Conservation (phyloP, 2,329 filamentous ascomycete species). For the Pseudocercospora crystallina region DNA sequence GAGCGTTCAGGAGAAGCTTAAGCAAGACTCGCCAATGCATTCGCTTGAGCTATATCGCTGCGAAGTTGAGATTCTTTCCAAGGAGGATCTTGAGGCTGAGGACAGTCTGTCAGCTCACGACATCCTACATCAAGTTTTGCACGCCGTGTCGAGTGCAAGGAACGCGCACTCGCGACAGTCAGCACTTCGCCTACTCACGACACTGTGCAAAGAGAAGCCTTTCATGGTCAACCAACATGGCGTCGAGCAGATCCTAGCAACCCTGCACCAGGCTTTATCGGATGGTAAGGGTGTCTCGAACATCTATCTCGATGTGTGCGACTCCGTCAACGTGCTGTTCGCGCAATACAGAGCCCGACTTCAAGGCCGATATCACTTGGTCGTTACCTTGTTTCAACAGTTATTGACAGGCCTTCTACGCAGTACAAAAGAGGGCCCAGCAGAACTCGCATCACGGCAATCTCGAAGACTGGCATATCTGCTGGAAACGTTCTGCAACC, state of each 20-base stretch:
- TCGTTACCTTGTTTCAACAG: constrained; percentile 55
- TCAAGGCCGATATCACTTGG: constrained; percentile 60
- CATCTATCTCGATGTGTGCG: constrained; percentile 56
- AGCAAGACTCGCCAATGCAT: background rate
- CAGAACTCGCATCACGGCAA: constrained; percentile 38
- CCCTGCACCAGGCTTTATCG: constrained; percentile 36
- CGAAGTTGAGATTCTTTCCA: background rate
- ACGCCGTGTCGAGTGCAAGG: background rate
- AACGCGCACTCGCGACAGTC: background rate
- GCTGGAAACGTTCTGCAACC: constrained; percentile 61
- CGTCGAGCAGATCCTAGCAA: constrained; percentile 43
- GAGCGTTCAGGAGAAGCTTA: background rate
- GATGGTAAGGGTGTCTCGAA: constrained; percentile 30
- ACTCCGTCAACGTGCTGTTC: constrained; percentile 53
- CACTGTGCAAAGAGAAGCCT: constrained; percentile 29
- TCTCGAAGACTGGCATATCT: constrained; percentile 55
- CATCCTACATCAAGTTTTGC: constrained; percentile 1
- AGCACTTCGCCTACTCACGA: background rate
- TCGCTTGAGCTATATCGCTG: background rate
- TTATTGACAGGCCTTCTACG: constrained; percentile 58
- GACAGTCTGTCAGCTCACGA: background rate
- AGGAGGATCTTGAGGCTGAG: background rate
- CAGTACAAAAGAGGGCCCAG: constrained; percentile 22
- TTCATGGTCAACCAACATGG: constrained; percentile 45
- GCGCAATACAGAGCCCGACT: constrained; percentile 59